These are phyloP conservation scores for Quambalaria eucalypti DNA, from an alignment of 1,284 basidiomycete species.

Conservation along the genomic window DNA sequence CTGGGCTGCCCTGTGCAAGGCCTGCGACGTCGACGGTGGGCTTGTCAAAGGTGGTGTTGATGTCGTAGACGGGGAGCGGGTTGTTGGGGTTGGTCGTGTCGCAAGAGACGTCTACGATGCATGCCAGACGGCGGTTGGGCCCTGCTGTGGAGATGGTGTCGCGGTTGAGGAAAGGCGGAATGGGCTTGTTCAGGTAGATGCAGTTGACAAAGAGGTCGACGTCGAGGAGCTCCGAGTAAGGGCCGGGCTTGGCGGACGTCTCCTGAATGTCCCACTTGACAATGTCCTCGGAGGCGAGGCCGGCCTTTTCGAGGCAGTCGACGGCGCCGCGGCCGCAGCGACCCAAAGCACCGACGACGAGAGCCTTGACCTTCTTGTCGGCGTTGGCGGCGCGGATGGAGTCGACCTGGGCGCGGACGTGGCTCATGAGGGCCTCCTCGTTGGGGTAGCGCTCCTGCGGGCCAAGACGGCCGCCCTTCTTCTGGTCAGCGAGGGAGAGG, in stretches of 20 bases:
- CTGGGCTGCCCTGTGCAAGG: slow-evolving; percentile 14
- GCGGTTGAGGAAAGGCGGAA: slow-evolving; percentile 75
- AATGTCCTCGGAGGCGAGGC: slow-evolving; percentile 73
- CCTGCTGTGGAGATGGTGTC: slow-evolving; percentile 70
- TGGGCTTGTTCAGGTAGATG: slow-evolving; percentile 86
- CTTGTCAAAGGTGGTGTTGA: slow-evolving; percentile 90
- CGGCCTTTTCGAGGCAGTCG: slow-evolving; percentile 86
- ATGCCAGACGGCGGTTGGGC: slow-evolving; percentile 60
- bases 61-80: slow-evolving; percentile 86
- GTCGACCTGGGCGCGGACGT: slow-evolving; percentile 56
- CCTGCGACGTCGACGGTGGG: slow-evolving; percentile 73
- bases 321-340: slow-evolving; percentile 94
- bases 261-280: slow-evolving; percentile 96
- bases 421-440: slow-evolving; percentile 49
- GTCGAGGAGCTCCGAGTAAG: slow-evolving; percentile 85
- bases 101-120: slow-evolving; percentile 96
- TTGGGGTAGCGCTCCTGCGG: slow-evolving; percentile 65
- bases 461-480: slow-evolving; percentile 51
- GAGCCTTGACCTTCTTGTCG: slow-evolving; percentile 61
- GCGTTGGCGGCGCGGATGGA: slow-evolving; percentile 54
- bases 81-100: slow-evolving; percentile 98
- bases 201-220: slow-evolving; percentile 99
- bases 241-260: slow-evolving; percentile 84
- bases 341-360: slow-evolving; percentile 93
- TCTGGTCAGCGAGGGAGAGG: slow-evolving; percentile 62